Percentiles rank a stretch among this genome's conserved stretches.
Conservation (phyloP, 192 early-diverging fungal species). For the Backusella circina region DNA sequence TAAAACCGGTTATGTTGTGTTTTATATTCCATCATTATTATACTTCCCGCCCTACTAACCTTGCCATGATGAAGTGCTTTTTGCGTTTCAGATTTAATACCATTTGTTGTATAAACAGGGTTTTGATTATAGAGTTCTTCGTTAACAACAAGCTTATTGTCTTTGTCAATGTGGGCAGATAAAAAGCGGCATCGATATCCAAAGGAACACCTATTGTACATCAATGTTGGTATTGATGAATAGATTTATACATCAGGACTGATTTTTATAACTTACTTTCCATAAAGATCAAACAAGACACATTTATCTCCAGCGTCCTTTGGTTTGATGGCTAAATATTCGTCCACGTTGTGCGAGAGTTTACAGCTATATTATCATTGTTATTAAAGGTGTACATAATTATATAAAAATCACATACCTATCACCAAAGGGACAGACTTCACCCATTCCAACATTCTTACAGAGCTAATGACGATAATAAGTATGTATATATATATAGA, state of each 20-base stretch:
- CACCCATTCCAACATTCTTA: constrained; percentile 35
- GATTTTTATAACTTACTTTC: constrained; percentile 52
- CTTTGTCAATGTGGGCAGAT: constrained; percentile 45
- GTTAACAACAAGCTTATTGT: constrained; percentile 51
- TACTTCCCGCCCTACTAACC: background rate
- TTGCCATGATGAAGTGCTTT: constrained; percentile 14
- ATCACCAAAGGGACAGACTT: constrained; percentile 48
- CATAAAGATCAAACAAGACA: constrained; percentile 64
- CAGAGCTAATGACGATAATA: constrained; percentile 41
- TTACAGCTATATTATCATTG: constrained; percentile 48
- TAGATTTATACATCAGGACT: no score
- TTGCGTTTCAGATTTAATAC: constrained; percentile 11
- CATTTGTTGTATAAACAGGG: constrained; percentile 20
- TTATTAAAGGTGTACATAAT: no score
- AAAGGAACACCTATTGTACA: constrained; percentile 44
- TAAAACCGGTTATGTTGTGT: constrained; percentile 3
- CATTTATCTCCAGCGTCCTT: constrained; percentile 73
- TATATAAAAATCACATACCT: constrained; percentile 2
- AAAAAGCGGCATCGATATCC: constrained; percentile 64
- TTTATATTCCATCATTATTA: background rate
- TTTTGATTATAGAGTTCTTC: constrained; percentile 37
- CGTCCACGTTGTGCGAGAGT: constrained; percentile 73
- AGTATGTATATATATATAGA: background rate
- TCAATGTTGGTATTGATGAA: background rate
- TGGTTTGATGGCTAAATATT: constrained; percentile 65